Base-by-base conservation (phyloP, 169 alveolate genomes). In the Cryptosporidium parvum region DNA sequence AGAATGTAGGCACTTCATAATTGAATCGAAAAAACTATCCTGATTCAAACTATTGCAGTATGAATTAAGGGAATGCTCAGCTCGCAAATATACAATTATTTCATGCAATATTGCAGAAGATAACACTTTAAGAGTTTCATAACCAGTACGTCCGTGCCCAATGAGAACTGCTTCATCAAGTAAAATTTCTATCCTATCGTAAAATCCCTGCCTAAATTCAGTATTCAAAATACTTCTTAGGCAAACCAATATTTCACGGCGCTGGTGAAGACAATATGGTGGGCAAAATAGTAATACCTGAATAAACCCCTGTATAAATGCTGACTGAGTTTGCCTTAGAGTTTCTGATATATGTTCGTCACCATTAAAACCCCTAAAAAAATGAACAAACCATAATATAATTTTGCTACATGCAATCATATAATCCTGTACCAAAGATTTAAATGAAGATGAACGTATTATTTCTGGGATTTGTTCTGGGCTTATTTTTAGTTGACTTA, bases 61-160 rank as follows among this genome's bases (percentile, higher is more conserved):
- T 10, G 80, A 26, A 65, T 18, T 80, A 23, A 72, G 29, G 2
- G 80, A 44, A 48, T 80, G 42, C 62, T 80, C 89, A 16, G 35
- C 37, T 16, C 89, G n/a, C 31, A 80, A 53, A 80, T 62, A 80
- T 44, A 80, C 80, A 23, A 80, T 23, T 23, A 65, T 44, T 23
- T 80, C 89, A 80, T 80, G 89, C 16, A 80, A 26, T 42, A 80
- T 80, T 16, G 89, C 89, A 10, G 89, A 59, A 33, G 89, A 80
- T 29, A 80, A 29, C 21, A 80, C 89, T n/a, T 80, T 80, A 37
- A 80, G 58, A 21, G 89, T 80, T 26, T 80, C 89, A 62, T 80
- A 80, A 33, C 89, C 89, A 10, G 89, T 80, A 23, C 89, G 52
- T 1, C 89, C 89, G 23, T 80, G 89, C 23, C 89, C 89, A 61